phyloP scores from a whole-genome alignment of 2,329 filamentous ascomycete genomes.

The Drechslerella stenobrocha region DNA sequence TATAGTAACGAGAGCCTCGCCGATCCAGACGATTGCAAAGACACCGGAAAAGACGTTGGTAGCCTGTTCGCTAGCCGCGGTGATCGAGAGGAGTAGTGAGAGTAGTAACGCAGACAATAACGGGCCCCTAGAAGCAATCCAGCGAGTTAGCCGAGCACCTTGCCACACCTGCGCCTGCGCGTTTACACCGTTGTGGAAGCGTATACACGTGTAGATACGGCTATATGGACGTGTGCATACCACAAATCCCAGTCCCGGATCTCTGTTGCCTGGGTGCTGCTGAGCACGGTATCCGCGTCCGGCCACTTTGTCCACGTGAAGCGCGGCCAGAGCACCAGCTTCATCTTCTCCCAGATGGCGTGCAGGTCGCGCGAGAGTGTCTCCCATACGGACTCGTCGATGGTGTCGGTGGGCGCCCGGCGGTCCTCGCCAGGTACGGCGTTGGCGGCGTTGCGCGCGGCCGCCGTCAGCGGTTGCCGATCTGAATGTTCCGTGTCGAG shows the following conservation, averaged over 20 bases:
- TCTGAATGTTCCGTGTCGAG: slow-evolving; percentile 68
- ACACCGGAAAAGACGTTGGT: slow-evolving; percentile 92
- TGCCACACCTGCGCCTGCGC: slow-evolving; percentile 1
- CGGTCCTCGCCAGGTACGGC: slow-evolving; percentile 78
- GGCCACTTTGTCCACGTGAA: slow-evolving; percentile 80
- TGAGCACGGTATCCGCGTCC: slow-evolving; percentile 69
- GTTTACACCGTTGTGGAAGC: background rate
- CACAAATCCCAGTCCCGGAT: slow-evolving; percentile 91
- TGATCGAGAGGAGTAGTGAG: slow-evolving; percentile 82
- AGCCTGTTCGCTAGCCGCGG: slow-evolving; percentile 76
- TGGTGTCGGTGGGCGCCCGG: slow-evolving; percentile 83
- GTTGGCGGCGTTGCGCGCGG: slow-evolving; percentile 60
- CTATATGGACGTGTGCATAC: slow-evolving; percentile 55
- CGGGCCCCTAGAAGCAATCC: slow-evolving; percentile 68
- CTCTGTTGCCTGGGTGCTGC: slow-evolving; percentile 54
- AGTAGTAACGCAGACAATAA: slow-evolving; percentile 90
- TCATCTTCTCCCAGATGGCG: slow-evolving; percentile 97
- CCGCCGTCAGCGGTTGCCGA: slow-evolving; percentile 70
- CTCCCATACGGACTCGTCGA: slow-evolving; percentile 96
- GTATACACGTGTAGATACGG: background rate
- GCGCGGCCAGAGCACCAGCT: slow-evolving; percentile 92
- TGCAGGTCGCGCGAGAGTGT: slow-evolving; percentile 89
- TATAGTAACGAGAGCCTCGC: slow-evolving; percentile 92
- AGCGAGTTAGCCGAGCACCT: slow-evolving; percentile 18
- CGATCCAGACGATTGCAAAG: slow-evolving; percentile 95